These are phyloP conservation scores for Talaromyces marneffei DNA, from an alignment of 2,329 filamentous ascomycete genomes.

Conservation along the genomic window DNA sequence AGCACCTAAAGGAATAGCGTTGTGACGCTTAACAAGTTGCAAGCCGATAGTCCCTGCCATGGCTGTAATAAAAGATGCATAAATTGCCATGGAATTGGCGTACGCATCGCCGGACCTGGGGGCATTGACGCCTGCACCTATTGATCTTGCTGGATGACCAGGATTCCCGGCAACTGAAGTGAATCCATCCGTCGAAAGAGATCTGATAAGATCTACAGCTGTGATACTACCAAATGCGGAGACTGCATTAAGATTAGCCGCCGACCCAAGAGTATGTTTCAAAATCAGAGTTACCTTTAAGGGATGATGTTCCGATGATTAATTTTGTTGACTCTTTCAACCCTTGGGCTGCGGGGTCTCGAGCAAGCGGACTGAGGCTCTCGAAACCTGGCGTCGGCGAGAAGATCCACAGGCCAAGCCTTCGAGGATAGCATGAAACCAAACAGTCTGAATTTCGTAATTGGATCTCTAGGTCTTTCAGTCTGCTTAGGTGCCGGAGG, in stretches of 20 bases:
- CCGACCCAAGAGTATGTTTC: neutral
- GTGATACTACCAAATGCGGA: slow-evolving; percentile 33
- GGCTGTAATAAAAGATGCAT: slow-evolving; percentile 37
- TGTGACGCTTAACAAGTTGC: slow-evolving; percentile 30
- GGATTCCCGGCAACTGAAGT: slow-evolving; percentile 17
- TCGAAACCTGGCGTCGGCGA: slow-evolving; percentile 36
- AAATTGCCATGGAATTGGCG: slow-evolving; percentile 31
- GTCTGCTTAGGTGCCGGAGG: slow-evolving; percentile 33
- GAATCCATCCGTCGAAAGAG: slow-evolving; percentile 29
- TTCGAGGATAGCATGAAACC: slow-evolving; percentile 33
- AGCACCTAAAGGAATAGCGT: slow-evolving; percentile 36
- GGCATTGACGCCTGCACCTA: slow-evolving; percentile 20
- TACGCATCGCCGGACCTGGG: slow-evolving; percentile 27
- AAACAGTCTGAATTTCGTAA: slow-evolving; percentile 34
- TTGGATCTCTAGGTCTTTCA: slow-evolving; percentile 35
- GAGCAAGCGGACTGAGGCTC: slow-evolving; percentile 25
- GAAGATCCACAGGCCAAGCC: slow-evolving; percentile 37
- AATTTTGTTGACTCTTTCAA: slow-evolving; percentile 24
- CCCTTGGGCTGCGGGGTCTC: slow-evolving; percentile 19
- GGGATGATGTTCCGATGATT: slow-evolving; percentile 25
- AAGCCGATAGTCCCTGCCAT: slow-evolving; percentile 33
- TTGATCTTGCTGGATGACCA: slow-evolving; percentile 20
- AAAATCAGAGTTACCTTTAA: slow-evolving; percentile 27
- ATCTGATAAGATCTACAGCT: slow-evolving; percentile 32
- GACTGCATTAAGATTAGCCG: slow-evolving; percentile 19